phyloP scores from a whole-genome alignment of 2,329 filamentous ascomycete genomes.

The Botrytis squamosa region DNA sequence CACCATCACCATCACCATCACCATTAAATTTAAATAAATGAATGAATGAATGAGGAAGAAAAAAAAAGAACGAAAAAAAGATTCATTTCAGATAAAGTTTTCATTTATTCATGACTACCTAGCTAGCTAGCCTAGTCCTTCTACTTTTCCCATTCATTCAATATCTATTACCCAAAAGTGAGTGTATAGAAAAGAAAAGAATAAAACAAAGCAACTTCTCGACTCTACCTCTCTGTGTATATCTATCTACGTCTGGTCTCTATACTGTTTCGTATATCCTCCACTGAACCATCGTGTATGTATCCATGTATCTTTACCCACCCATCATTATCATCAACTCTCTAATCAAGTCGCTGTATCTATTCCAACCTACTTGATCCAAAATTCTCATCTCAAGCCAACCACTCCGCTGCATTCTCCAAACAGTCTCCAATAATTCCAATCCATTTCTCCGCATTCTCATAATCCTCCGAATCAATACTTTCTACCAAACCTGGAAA shows the following conservation, averaged over 20 bases:
- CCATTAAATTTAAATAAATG: too few species aligned
- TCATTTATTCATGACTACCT: too few species aligned
- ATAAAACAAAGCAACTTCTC: not conserved
- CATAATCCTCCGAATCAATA: constrained; percentile 58
- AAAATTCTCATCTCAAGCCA: not conserved
- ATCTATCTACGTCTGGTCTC: not conserved
- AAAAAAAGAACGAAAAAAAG: not conserved
- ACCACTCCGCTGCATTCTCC: constrained; percentile 1
- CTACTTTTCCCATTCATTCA: not conserved
- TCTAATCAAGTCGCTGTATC: not conserved
- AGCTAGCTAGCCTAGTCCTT: too few species aligned
- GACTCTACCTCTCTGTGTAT: not conserved
- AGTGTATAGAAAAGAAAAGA: not conserved
- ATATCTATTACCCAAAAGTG: not conserved
- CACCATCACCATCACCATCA: too few species aligned
- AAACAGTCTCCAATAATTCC: constrained; percentile 50
- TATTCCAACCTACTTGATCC: not conserved
- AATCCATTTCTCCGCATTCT: constrained; percentile 58
- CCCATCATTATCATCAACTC: not conserved
- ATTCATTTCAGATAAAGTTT: not conserved
- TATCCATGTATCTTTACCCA: not conserved
- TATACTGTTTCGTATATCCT: not conserved
- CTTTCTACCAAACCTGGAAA: constrained; percentile 63
- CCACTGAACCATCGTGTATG: not conserved
- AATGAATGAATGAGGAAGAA: too few species aligned